phyloP scores from a whole-genome alignment of 1,284 basidiomycete genomes.

The Athelia sp. region DNA sequence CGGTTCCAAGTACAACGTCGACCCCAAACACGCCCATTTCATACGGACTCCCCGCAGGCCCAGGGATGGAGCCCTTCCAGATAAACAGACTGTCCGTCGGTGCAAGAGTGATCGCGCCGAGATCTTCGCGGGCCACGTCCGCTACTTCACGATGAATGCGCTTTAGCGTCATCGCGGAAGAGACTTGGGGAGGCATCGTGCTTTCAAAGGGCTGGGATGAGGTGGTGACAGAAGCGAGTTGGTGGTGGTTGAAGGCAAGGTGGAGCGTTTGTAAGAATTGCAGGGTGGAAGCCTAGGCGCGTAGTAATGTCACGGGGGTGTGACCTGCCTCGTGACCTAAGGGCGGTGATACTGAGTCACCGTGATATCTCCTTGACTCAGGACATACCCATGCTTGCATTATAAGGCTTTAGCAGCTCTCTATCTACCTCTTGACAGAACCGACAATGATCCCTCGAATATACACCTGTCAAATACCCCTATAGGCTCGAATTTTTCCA shows the following conservation, averaged over 20 bases:
- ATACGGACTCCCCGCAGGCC: slow-evolving; percentile 83
- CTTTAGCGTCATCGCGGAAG: slow-evolving; percentile 71
- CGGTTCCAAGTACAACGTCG: slow-evolving; percentile 63
- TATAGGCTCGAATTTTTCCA: slow-evolving; percentile 4
- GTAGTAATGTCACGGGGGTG: too few species aligned
- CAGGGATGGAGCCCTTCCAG: slow-evolving; percentile 74
- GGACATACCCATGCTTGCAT: too few species aligned
- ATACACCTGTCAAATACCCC: slow-evolving; percentile 1
- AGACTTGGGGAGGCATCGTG: not conserved
- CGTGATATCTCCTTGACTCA: too few species aligned
- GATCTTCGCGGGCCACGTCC: slow-evolving; percentile 80
- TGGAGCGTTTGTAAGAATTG: too few species aligned
- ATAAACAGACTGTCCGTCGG: slow-evolving; percentile 59
- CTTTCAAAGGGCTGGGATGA: too few species aligned
- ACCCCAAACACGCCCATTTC: slow-evolving; percentile 83
- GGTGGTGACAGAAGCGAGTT: too few species aligned
- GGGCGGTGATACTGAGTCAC: too few species aligned
- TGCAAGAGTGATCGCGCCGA: slow-evolving; percentile 68
- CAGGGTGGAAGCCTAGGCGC: too few species aligned
- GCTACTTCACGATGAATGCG: slow-evolving; percentile 86
- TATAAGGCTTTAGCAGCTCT: not conserved
- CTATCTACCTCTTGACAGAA: slow-evolving; percentile 1
- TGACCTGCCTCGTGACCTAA: too few species aligned
- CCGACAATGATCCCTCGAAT: slow-evolving; percentile 2
- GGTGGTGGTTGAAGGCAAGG: too few species aligned